Base-by-base conservation (phyloP, 2,329 filamentous ascomycete genomes). In the Mariannaea sp. region DNA sequence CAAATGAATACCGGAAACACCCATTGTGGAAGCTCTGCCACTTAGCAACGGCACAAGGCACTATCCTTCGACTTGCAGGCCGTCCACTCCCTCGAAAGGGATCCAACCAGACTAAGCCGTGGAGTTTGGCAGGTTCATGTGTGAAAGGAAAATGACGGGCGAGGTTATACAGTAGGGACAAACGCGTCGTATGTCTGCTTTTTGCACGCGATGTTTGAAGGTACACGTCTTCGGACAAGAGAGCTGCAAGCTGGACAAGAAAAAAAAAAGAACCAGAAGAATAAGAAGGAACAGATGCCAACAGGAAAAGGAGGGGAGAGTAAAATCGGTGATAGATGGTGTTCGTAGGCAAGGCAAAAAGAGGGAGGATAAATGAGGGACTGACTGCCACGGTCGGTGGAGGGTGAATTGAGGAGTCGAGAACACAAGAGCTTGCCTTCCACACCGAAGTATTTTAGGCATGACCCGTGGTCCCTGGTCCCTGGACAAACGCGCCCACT, bases 1-100 rank as follows among this genome's bases (percentile, higher is more conserved):
- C 30, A 19, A 30, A 42, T 45, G 24, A 61, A 26, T 61, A 74
- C 71, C 72, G 50, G 71, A 67, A 46, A 74, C 70, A 60, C 72
- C 72, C 72, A 74, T 74, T 41, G 56, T 70, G 56, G 55, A 53
- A 39, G 35, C 41, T 35, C 45, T 42, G 53, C 39, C 39, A 52
- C 49, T 55, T 27, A 49, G 47, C 32, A 46, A 50, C 45, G 40
- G 48, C 50, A 42, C 49, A 39, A 49, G 57, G 41, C 32, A 24
- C 46, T 14, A 53, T 33, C 29, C 7, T 40, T 55, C 49, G 46
- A 53, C 55, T 51, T 40, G 46, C 29, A 20, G 41, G 49, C 55
- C 64, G 33, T 50, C 53, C 56, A 36, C 17, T 48, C 53, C 61
- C 51, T 58, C 48, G 29, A 30, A 29, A 59, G 57, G 60, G 54